Evolutionary conservation across 2,329 filamentous ascomycete genomes (phyloP).

Genomic region (Paracorniculantispora psalliotae): DNA sequence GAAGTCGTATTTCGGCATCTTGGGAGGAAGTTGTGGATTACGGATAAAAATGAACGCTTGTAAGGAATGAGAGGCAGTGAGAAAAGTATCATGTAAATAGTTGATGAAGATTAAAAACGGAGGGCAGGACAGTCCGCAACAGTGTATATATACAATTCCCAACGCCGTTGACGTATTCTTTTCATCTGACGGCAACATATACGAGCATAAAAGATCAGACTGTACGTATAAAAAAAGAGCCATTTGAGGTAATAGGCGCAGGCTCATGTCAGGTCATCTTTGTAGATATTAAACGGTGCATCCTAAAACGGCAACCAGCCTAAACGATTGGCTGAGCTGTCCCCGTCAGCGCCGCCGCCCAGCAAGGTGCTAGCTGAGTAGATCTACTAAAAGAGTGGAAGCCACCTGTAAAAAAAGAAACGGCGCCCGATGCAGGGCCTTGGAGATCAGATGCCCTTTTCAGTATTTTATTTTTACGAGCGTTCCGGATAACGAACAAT

Average conservation of each 20-base stretch:
- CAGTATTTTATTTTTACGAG: neutral
- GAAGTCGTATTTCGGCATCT: constrained; percentile 1
- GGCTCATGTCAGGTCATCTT: neutral
- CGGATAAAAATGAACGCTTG: neutral
- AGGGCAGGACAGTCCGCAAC: no score
- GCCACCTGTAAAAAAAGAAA: neutral
- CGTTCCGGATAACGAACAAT: neutral
- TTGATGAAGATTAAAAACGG: no score
- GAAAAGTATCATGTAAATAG: neutral
- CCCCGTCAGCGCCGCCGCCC: neutral
- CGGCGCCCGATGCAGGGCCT: neutral
- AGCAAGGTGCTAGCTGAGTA: neutral
- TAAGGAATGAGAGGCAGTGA: neutral
- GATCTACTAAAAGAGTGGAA: neutral
- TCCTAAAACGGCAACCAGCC: neutral
- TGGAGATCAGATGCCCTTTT: neutral
- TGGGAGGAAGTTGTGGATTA: neutral
- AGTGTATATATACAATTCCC: neutral
- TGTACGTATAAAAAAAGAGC: neutral
- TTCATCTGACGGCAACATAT: constrained; percentile 1
- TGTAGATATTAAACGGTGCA: constrained; percentile 1
- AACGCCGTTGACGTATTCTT: neutral
- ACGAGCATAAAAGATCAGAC: neutral
- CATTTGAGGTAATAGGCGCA: neutral
- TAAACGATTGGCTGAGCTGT: neutral